Conservation (phyloP, 106 monocot genomes). For the Apostasia ramifera region DNA sequence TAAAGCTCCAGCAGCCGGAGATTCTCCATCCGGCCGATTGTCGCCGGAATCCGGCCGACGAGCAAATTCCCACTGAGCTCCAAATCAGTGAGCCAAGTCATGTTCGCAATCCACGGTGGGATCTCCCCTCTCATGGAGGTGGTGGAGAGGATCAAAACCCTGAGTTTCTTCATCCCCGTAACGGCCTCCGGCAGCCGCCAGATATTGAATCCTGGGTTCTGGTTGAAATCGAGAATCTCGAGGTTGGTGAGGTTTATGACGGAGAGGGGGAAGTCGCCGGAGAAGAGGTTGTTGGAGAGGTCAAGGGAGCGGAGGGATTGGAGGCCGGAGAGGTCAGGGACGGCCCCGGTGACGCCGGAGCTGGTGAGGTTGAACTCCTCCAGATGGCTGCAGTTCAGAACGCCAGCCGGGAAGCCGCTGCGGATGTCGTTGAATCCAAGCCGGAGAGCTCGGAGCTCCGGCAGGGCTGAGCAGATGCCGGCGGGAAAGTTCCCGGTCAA, state of each 20-base stretch:
- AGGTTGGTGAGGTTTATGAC: constrained; percentile 63
- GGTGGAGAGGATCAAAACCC: constrained; percentile 71
- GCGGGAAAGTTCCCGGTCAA: constrained; percentile 55
- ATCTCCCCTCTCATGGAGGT: constrained; percentile 60
- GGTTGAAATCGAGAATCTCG: constrained; percentile 65
- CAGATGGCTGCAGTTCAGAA: constrained; percentile 62
- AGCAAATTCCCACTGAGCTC: constrained; percentile 73
- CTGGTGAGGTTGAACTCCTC: constrained; percentile 63
- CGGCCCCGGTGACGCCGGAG: constrained; percentile 36
- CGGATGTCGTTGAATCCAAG: constrained; percentile 43
- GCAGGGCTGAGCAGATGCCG: constrained; percentile 52
- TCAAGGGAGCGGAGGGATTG: constrained; percentile 49
- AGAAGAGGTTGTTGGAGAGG: constrained; percentile 66
- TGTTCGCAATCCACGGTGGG: constrained; percentile 83
- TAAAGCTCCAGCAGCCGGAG: constrained; percentile 72
- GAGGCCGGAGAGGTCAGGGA: constrained; percentile 69
- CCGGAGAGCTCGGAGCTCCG: constrained; percentile 47
- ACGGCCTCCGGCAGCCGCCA: constrained; percentile 67
- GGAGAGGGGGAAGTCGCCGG: constrained; percentile 66
- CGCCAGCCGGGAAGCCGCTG: constrained; percentile 41
- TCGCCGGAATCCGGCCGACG: constrained; percentile 58
- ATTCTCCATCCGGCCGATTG: constrained; percentile 58
- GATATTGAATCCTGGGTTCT: constrained; percentile 59
- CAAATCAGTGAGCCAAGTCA: constrained; percentile 83
- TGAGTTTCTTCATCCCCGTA: constrained; percentile 38